A percentile compares a stretch with the other conserved stretches of the same genome.
Evolutionary conservation across 768 basidiomycete species (phyloP).

Genomic region (Termitomyces titanicus): DNA sequence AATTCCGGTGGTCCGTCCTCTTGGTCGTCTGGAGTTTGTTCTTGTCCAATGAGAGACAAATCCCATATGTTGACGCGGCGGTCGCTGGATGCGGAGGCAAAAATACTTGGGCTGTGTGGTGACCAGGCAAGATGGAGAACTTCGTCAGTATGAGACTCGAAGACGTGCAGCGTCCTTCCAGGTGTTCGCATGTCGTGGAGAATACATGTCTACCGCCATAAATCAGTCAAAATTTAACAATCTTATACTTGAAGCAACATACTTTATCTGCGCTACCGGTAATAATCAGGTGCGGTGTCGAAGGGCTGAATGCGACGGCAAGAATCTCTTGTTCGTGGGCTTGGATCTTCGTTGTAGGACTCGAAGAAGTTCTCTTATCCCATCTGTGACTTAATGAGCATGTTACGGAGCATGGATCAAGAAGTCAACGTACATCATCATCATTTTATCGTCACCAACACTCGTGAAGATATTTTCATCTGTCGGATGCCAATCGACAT

Average conservation of each 20-base stretch:
- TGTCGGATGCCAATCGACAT: constrained; percentile 92
- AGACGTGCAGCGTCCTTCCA: constrained; percentile 79
- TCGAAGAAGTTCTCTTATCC: constrained; percentile 79
- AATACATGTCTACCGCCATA: constrained; percentile 63
- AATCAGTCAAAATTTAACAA: background rate
- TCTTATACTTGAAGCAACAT: constrained; percentile 4
- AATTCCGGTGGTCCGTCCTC: constrained; percentile 98
- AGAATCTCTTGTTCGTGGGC: constrained; percentile 93
- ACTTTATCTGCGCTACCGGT: constrained; percentile 97
- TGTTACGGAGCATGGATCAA: background rate
- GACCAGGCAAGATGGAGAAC: constrained; percentile 96
- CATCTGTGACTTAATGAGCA: constrained; percentile 50
- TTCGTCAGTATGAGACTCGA: constrained; percentile 92
- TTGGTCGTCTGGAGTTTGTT: constrained; percentile 97
- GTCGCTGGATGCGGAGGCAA: constrained; percentile 93
- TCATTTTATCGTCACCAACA: constrained; percentile 92
- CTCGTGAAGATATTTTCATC: constrained; percentile 87
- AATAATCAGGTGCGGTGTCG: constrained; percentile 70
- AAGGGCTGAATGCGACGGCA: constrained; percentile 86
- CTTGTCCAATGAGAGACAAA: constrained; percentile 82
- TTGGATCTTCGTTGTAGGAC: constrained; percentile 68
- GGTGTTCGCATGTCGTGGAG: constrained; percentile 83
- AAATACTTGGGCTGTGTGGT: constrained; percentile 86
- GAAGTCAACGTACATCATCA: constrained; percentile 74
- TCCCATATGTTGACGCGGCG: constrained; percentile 96